Percentiles rank a stretch among this genome's conserved stretches.
Evolutionary conservation across 805 yeast genomes (phyloP).

Genomic region (Candida railenensis): DNA sequence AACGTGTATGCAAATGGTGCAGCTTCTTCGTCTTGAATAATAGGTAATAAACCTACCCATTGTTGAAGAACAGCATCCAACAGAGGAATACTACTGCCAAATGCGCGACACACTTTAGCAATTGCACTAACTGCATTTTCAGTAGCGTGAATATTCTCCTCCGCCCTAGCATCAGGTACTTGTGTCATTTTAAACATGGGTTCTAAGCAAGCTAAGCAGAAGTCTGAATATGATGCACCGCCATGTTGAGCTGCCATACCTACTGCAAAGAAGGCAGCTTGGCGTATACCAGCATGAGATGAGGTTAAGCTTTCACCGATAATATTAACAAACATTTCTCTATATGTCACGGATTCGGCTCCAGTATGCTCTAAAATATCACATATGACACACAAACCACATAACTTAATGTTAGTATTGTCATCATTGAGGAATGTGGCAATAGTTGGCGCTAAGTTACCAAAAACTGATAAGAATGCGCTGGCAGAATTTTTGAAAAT

Average conservation of each 20-base stretch:
- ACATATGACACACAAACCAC: conserved; percentile 77
- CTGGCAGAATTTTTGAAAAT: conserved; percentile 63
- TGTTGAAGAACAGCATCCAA: conserved; percentile 60
- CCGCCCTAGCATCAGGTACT: conserved; percentile 81
- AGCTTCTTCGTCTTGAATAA: conserved; percentile 80
- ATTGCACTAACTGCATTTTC: conserved; percentile 82
- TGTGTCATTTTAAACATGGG: conserved; percentile 70
- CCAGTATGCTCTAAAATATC: conserved; percentile 84
- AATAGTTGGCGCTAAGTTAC: conserved; percentile 60
- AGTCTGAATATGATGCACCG: conserved; percentile 58
- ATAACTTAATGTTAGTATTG: conserved; percentile 65
- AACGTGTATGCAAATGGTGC: conserved; percentile 83
- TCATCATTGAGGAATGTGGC: conserved; percentile 62
- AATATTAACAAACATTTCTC: conserved; percentile 61
- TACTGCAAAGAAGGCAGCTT: conserved; percentile 79
- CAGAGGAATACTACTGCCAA: conserved; percentile 58
- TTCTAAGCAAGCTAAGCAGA: conserved; percentile 68
- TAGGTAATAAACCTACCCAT: conserved; percentile 84
- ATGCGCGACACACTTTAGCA: conserved; percentile 74
- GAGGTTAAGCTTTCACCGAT: conserved; percentile 67
- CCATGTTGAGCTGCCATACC: conserved; percentile 88
- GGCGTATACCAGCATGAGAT: conserved; percentile 73
- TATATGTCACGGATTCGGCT: conserved; percentile 58
- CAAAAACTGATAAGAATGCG: conserved; percentile 64
- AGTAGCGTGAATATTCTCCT: conserved; percentile 81